Base-by-base conservation (phyloP, 208 protist genomes). In the Phytomonas serpens region DNA sequence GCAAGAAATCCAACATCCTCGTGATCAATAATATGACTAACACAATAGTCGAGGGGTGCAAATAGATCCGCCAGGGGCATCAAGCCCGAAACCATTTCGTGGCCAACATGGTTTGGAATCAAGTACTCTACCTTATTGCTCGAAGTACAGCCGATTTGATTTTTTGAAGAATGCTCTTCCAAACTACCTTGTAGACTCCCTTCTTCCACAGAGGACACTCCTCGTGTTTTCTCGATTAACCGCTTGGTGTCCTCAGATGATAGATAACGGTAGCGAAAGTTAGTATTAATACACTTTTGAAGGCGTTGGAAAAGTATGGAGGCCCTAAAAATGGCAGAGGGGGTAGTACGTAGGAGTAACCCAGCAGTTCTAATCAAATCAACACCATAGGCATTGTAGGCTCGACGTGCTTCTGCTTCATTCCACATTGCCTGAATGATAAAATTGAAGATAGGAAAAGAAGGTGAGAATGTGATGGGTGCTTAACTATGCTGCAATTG, bases 281-380 rank as follows among this genome's bases (percentile, higher is more conserved):
- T 66, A 14, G 32, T 31, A n/a, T 87, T 71, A 14, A 85, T 80
- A 2, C 74, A 77, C 11, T 57, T 52, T 72, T 95, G 79, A 68
- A 93, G 93, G 31, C 86, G 82, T 73, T 93, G 88, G 69, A 96
- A 87, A 36, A 96, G 81, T 7, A 87, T 69, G 0, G 79, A 72
- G n/a, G 91, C 91, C 14, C 85, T 77, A 71, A 86, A 96, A 7
- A 90, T 79, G 32, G 84, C 80, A 19, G 85, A 90, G 7, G 88
- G 88, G 0, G 82, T 88, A 13, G 81, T 88, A 67, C 74, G 77
- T 27, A 92, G 57, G 19, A 94, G 68, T 29, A 87, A 57, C 36
- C 88, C 86, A 4, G 71, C 82, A 0, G 85, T 92, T 19, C 91
- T 85, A 61, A 94, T 88, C 23, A 96, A 76, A 68, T 96, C 91